These are phyloP conservation scores for Macrophomina pseudophaseolina DNA, from an alignment of 2,329 filamentous ascomycete genomes.

Conservation along the genomic window DNA sequence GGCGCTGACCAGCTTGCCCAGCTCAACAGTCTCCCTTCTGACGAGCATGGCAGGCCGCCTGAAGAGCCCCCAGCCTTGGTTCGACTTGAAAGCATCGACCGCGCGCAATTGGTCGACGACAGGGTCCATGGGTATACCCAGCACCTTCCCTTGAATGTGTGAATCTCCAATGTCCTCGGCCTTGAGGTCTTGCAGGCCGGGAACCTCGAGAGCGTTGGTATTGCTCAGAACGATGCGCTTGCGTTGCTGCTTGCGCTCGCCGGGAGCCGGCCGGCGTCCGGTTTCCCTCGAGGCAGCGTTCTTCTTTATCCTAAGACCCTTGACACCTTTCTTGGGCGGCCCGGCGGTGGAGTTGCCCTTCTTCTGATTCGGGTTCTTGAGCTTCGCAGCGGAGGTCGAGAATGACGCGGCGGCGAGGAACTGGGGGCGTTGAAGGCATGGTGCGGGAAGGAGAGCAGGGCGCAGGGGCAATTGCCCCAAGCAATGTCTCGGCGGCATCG, in stretches of 20 bases:
- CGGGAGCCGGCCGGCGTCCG: constrained; percentile 64
- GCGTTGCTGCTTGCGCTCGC: constrained; percentile 84
- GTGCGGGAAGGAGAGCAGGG: constrained; percentile 35
- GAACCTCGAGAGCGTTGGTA: constrained; percentile 83
- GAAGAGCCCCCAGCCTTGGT: constrained; percentile 88
- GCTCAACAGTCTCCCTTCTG: constrained; percentile 74
- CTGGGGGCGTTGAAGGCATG: constrained; percentile 28
- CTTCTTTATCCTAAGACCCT: constrained; percentile 49
- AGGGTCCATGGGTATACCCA: constrained; percentile 66
- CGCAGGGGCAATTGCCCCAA: constrained; percentile 22
- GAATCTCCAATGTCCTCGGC: constrained; percentile 52
- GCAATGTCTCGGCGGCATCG: constrained; percentile 36
- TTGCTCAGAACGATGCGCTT: constrained; percentile 94
- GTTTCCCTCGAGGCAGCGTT: constrained; percentile 38
- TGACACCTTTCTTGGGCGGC: constrained; percentile 43
- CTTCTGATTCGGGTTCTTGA: constrained; percentile 35
- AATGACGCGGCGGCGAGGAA: constrained; percentile 34
- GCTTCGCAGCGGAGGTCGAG: constrained; percentile 41
- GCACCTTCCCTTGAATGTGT: constrained; percentile 66
- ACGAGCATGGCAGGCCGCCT: constrained; percentile 79
- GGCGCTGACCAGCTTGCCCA: constrained; percentile 57
- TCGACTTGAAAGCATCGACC: constrained; percentile 88
- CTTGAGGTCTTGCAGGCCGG: constrained; percentile 68
- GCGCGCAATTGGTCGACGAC: constrained; percentile 80
- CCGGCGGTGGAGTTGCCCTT: constrained; percentile 35